A percentile compares a stretch with the other conserved stretches of the same genome.
phyloP scores from a whole-genome alignment of 2,329 filamentous ascomycete species.

The Lecanicillium sp. region DNA sequence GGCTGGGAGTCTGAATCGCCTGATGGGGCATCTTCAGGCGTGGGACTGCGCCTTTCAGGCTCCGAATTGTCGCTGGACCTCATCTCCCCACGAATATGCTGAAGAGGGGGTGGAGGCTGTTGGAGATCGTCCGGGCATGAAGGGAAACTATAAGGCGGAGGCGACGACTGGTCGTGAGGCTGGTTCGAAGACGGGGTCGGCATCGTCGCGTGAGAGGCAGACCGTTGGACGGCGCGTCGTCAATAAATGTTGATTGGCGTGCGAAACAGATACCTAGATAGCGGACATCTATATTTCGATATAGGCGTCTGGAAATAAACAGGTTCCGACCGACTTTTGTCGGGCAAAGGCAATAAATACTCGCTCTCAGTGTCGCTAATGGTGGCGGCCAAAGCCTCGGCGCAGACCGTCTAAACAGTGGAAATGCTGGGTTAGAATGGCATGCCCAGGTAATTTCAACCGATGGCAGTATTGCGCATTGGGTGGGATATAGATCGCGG shows the following conservation, averaged over 20 bases:
- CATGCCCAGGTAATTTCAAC: slow-evolving; percentile 8
- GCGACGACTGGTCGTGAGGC: slow-evolving; percentile 28
- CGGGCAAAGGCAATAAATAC: too few species aligned
- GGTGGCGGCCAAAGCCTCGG: too few species aligned
- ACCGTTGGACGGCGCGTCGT: slow-evolving; percentile 13
- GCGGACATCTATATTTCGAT: too few species aligned
- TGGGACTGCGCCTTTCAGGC: slow-evolving; percentile 6
- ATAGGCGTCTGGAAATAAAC: too few species aligned
- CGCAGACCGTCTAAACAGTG: too few species aligned
- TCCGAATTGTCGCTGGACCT: slow-evolving; percentile 9
- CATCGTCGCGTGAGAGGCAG: slow-evolving; percentile 23
- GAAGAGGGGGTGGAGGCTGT: slow-evolving; percentile 17
- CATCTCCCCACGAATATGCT: slow-evolving; percentile 17
- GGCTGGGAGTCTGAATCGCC: slow-evolving; percentile 9
- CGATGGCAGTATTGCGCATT: background rate
- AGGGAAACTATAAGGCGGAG: slow-evolving; percentile 29
- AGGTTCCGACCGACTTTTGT: too few species aligned
- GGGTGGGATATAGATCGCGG: background rate
- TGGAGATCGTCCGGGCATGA: slow-evolving; percentile 36
- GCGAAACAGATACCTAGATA: too few species aligned
- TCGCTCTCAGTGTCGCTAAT: too few species aligned
- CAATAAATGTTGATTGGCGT: background rate
- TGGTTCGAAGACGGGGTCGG: slow-evolving; percentile 38
- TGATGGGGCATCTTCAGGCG: slow-evolving; percentile 3
- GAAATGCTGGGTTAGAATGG: slow-evolving; percentile 8